Percentiles rank a stretch among this genome's conserved stretches.
Conservation (phyloP, 2,329 filamentous ascomycete genomes). For the Curvularia spicifera region DNA sequence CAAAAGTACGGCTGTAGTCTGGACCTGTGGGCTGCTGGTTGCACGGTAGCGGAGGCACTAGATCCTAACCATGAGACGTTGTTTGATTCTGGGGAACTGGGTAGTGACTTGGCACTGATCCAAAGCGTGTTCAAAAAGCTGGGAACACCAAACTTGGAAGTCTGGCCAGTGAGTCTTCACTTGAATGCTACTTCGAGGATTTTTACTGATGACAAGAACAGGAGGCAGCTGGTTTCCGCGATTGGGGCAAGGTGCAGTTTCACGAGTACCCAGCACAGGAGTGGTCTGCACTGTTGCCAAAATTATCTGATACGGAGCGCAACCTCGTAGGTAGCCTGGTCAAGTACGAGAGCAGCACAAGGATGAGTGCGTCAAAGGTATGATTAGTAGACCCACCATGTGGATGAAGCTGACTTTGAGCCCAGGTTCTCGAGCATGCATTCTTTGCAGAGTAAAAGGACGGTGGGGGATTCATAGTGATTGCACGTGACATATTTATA, state of each 20-base stretch:
- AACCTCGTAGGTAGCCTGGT: slow-evolving; percentile 73
- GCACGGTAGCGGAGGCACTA: slow-evolving; percentile 79
- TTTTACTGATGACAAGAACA: slow-evolving; percentile 30
- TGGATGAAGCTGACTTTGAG: slow-evolving; percentile 7
- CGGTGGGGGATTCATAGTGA: no score
- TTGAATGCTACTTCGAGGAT: not conserved
- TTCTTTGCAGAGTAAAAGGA: slow-evolving; percentile 31
- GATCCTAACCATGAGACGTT: slow-evolving; percentile 64
- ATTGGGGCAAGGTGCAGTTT: slow-evolving; percentile 88
- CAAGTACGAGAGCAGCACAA: slow-evolving; percentile 70
- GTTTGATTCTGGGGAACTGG: slow-evolving; percentile 87
- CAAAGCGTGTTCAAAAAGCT: slow-evolving; percentile 90
- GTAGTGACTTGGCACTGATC: slow-evolving; percentile 89
- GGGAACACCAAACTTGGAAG: slow-evolving; percentile 79
- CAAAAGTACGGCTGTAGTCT: slow-evolving; percentile 72
- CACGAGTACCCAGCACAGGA: slow-evolving; percentile 69
- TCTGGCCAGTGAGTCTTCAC: slow-evolving; percentile 72
- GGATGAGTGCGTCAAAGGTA: slow-evolving; percentile 72
- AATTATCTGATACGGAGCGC: slow-evolving; percentile 63
- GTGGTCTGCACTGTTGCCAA: slow-evolving; percentile 75
- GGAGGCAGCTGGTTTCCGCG: slow-evolving; percentile 73
- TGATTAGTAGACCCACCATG: not conserved
- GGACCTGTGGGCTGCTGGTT: slow-evolving; percentile 90
- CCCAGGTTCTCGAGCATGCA: slow-evolving; percentile 39
- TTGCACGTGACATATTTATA: not conserved